A percentile compares a stretch with the other conserved stretches of the same genome.
These are phyloP conservation scores for Cydonia oblonga DNA, from an alignment of 331 rosid genomes.

Conservation along the genomic window DNA sequence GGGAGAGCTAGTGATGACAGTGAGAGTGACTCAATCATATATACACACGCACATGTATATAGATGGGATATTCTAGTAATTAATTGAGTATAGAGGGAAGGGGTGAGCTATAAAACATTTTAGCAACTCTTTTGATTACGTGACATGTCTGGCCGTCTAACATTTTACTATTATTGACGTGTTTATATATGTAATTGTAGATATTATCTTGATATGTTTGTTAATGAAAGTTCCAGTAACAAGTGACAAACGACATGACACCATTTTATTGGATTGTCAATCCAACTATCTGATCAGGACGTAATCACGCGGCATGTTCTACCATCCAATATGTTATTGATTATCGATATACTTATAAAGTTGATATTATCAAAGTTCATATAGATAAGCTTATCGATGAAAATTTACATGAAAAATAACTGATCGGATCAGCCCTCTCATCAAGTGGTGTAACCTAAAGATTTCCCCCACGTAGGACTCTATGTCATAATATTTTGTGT, in stretches of 20 bases:
- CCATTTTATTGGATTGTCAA: too few relatives aligned
- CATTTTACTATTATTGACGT: not conserved
- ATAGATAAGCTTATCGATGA: not conserved
- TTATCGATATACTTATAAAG: not conserved
- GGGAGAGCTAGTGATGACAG: not conserved
- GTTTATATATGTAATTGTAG: not conserved
- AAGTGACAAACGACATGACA: not conserved
- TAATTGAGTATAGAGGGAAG: not conserved
- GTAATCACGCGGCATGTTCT: fast-evolving
- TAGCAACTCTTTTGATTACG: too few relatives aligned
- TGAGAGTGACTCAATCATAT: not conserved
- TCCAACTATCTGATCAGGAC: too few relatives aligned
- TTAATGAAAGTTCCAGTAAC: too few relatives aligned
- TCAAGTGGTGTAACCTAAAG: not conserved
- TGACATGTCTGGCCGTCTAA: too few relatives aligned
- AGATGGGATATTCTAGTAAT: not conserved
- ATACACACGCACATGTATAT: too few relatives aligned
- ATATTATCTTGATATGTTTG: too few relatives aligned
- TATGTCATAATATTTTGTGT: conserved; percentile 4
- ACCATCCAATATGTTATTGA: not conserved
- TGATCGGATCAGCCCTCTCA: not conserved
- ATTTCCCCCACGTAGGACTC: not conserved
- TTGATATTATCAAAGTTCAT: not conserved
- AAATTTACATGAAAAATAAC: not conserved
- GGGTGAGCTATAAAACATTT: not conserved